Evolutionary conservation across 2,329 filamentous ascomycete species (phyloP).

Genomic region (Cryoendolithus antarcticus): DNA sequence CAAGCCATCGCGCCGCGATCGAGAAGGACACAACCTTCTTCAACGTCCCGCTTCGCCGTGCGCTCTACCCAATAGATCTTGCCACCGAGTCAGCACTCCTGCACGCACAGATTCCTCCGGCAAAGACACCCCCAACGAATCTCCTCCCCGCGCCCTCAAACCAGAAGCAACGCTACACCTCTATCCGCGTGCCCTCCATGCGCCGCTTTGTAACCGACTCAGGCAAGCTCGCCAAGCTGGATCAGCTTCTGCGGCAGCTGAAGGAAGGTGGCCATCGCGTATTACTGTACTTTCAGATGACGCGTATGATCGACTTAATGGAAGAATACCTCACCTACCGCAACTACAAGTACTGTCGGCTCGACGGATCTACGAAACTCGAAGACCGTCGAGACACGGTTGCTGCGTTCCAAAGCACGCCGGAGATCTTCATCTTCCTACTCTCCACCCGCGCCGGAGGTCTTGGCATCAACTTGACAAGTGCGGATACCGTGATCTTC

Average conservation of each 20-base stretch:
- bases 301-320: conserved; percentile 98
- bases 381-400: conserved; percentile 96
- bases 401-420: conserved; percentile 85
- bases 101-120: conserved; percentile 55
- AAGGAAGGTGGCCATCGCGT: conserved; percentile 91
- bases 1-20: conserved; percentile 47
- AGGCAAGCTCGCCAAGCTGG: conserved; percentile 85
- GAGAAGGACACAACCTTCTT: conserved; percentile 69
- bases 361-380: conserved; percentile 93
- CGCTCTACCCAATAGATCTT: conserved; percentile 54
- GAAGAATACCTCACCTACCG: conserved; percentile 97
- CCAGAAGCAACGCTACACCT: conserved; percentile 72
- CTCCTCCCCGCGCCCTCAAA: conserved; percentile 69
- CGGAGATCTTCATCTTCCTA: conserved; percentile 94
- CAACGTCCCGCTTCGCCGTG: conserved; percentile 61
- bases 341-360: conserved; percentile 95
- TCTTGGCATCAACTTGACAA: conserved; percentile 92
- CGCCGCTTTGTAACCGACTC: conserved; percentile 94
- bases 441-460: conserved; percentile 93
- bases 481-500: conserved; percentile 96
- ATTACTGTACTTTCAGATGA: conserved; percentile 99
- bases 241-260: conserved; percentile 73
- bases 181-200: conserved; percentile 92
- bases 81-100: conserved; percentile 62
- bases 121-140: conserved; percentile 48